Percentiles rank a stretch among this genome's conserved stretches.
These are phyloP conservation scores for Dothideomycetes sp. DNA, from an alignment of 2,329 filamentous ascomycete species.

Conservation along the genomic window DNA sequence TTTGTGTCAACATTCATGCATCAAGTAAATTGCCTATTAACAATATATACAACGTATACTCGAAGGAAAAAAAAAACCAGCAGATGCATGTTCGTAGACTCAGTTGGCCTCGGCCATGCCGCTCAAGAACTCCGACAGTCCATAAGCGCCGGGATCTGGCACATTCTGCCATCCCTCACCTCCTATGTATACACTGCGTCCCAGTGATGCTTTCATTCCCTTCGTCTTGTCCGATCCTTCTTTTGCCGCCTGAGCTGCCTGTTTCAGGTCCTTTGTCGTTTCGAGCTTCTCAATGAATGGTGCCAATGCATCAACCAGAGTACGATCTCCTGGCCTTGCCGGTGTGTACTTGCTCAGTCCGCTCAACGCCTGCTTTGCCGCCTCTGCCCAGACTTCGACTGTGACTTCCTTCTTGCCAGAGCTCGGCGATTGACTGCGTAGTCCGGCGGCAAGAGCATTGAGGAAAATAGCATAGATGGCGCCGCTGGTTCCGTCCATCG, in stretches of 20 bases:
- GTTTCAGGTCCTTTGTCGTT: constrained; percentile 54
- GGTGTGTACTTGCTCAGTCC: constrained; percentile 78
- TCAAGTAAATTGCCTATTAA: too few relatives aligned
- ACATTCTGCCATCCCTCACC: constrained; percentile 64
- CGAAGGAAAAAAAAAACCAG: too few relatives aligned
- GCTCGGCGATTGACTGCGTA: constrained; percentile 45
- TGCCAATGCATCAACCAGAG: constrained; percentile 77
- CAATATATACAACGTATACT: too few relatives aligned
- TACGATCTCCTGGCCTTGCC: constrained; percentile 79
- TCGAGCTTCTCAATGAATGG: constrained; percentile 73
- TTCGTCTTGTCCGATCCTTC: constrained; percentile 75
- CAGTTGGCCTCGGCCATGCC: constrained; percentile 60
- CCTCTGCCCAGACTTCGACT: constrained; percentile 51
- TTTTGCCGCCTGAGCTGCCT: constrained; percentile 66
- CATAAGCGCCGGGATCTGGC: constrained; percentile 64
- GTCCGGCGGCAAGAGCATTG: constrained; percentile 68
- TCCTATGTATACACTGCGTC: constrained; percentile 73
- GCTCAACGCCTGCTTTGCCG: constrained; percentile 61
- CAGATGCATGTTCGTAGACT: too few relatives aligned
- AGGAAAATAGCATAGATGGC: constrained; percentile 81
- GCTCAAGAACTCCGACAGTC: constrained; percentile 75
- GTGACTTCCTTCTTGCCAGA: constrained; percentile 24
- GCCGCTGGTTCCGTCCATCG: constrained; percentile 68
- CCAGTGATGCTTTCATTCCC: constrained; percentile 83
- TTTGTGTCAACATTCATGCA: too few relatives aligned